These are phyloP conservation scores for Linanthus parryae DNA, from an alignment of 148 eudicot genomes.

Conservation along the genomic window DNA sequence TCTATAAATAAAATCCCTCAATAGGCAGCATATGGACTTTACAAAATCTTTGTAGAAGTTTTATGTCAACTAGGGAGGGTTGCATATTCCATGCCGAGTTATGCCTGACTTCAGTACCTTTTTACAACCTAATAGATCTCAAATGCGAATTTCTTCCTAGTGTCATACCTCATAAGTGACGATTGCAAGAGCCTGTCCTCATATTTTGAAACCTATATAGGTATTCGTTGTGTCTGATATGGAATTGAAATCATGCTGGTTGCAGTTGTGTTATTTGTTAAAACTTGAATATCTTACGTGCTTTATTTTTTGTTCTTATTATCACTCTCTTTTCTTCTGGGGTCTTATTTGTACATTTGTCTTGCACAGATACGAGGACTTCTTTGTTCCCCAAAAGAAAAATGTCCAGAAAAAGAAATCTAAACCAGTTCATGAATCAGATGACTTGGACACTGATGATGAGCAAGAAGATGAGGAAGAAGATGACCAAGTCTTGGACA, in stretches of 20 bases:
- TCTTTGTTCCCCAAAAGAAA: constrained; percentile 54
- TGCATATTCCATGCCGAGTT: no score
- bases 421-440: constrained; percentile 25
- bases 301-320: background rate
- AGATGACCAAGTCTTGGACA: background rate
- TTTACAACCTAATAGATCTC: no score
- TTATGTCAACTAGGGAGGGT: no score
- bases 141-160: no score
- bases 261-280: no score
- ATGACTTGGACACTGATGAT: constrained; percentile 40
- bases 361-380: constrained; percentile 60
- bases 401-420: constrained; percentile 27
- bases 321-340: background rate
- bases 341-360: constrained; percentile 4
- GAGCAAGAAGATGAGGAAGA: constrained; percentile 20
- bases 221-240: background rate
- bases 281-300: no score
- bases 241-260: background rate
- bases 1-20: no score
- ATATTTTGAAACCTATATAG: constrained; percentile 1
- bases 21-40: no score
- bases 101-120: no score
- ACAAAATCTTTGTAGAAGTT: no score
- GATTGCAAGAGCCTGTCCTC: background rate
- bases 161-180: background rate